Conservation (phyloP, 1,139 yeast species). For the Diutina mesorugosa region DNA sequence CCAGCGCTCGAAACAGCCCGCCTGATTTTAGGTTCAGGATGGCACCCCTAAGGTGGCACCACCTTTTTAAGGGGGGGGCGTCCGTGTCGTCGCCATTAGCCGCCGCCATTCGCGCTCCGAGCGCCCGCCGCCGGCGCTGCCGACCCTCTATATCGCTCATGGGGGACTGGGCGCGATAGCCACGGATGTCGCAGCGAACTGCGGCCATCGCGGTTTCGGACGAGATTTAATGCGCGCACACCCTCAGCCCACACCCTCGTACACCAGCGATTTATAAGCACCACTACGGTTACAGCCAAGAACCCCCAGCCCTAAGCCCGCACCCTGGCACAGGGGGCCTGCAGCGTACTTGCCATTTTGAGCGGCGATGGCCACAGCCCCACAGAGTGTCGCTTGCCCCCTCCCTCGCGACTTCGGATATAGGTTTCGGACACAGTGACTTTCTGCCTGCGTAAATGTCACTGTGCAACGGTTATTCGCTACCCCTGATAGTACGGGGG, state of each 20-base stretch:
- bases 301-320: not conserved
- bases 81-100: too few relatives aligned
- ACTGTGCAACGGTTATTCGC: not conserved
- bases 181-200: not conserved
- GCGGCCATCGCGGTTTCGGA: not conserved
- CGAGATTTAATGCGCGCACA: not conserved
- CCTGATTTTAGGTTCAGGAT: too few relatives aligned
- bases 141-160: too few relatives aligned
- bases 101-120: not conserved
- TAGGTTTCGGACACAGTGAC: too few relatives aligned
- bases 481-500: not conserved
- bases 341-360: too few relatives aligned
- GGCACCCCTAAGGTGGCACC: too few relatives aligned
- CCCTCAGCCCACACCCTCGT: not conserved
- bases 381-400: too few relatives aligned
- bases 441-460: not conserved
- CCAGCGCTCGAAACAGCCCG: not conserved
- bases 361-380: too few relatives aligned
- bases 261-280: not conserved
- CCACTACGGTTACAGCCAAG: not conserved
- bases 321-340: too few relatives aligned
- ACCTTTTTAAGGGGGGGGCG: too few relatives aligned
- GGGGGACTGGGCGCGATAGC: not conserved
- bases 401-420: too few relatives aligned
- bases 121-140: not conserved